Percentiles rank a stretch among this genome's conserved stretches.
phyloP scores from a whole-genome alignment of 2,329 filamentous ascomycete genomes.

The Epichloe coenophiala region DNA sequence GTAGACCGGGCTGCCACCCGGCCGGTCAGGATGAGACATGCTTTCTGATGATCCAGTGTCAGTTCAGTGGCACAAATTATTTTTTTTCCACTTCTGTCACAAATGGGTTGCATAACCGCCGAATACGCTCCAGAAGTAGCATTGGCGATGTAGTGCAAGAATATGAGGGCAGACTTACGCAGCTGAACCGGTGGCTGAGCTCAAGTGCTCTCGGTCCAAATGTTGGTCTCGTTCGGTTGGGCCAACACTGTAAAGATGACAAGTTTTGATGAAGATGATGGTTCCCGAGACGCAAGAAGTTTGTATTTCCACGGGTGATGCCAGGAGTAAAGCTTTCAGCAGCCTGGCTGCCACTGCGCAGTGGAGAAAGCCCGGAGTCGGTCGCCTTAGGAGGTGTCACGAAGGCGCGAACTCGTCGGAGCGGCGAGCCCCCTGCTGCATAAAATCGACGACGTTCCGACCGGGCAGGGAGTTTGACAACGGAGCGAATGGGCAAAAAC shows the following conservation, averaged over 20 bases:
- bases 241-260: not conserved
- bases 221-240: not conserved
- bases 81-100: not conserved
- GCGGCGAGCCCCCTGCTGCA: conserved; percentile 1
- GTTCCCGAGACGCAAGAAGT: not conserved
- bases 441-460: not conserved
- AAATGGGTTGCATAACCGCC: no score
- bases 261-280: not conserved
- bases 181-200: not conserved
- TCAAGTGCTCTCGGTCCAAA: not conserved
- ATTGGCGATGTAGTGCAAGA: not conserved
- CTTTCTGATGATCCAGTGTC: conserved; percentile 15
- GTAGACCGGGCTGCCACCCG: conserved; percentile 46
- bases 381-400: conserved; percentile 1
- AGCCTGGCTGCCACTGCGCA: not conserved
- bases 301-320: not conserved
- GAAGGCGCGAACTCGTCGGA: not conserved
- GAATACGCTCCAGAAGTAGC: not conserved
- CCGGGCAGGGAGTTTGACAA: not conserved
- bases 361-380: not conserved
- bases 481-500: not conserved
- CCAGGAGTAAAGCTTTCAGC: not conserved
- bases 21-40: conserved; percentile 53
- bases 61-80: not conserved
- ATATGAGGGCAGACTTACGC: not conserved